Evolutionary conservation across 495 filamentous ascomycete genomes (phyloP), one percentile per base, ranked within the genome.

Genomic region (Trichoderma reesei): DNA sequence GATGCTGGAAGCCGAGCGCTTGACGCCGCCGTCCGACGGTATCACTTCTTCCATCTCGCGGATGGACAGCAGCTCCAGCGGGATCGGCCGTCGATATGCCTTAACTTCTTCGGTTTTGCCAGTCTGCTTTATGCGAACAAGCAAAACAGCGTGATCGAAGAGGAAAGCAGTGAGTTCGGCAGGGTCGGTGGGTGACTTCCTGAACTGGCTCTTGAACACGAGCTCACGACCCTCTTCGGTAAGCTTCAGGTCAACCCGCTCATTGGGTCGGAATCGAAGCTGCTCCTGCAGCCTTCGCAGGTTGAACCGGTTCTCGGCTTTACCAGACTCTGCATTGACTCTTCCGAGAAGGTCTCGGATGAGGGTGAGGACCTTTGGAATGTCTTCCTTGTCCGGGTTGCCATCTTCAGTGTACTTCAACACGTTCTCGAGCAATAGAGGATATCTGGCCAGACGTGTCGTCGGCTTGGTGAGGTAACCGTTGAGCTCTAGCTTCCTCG

Each of bases 401-500:
- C 86, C 90, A 46, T 92, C 89, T 26, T 88, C 83, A 0, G 92
- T 96, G 70, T 91, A 88, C 70, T 97, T 98, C 59, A 89, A 69
- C 33, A 98, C 88, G 61, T 90, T 90, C 66, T 97, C 94, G n/a
- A 99, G 79, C 3, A 99, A 81, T 39, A 99, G 79, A 6, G 95
- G 95, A 73, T 99, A 99, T 72, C 95, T 84, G 42, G 95, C 95
- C 69, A 99, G 79, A 79, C 95, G 83, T 38, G 95, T 99, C 6
- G 95, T 99, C 0, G 95, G 95, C 74, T 99, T 99, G 2, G 95
- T 99, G 56, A 99, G 78, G 71, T 99, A 99, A 65, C 95, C 95
- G 74, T 99, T 99, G 60, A 99, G 78, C 75, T 99, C 95, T 39
- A 99, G 79, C 76, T 99, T 99, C 48, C 95, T 84, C 2, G 92